phyloP scores from a whole-genome alignment of 2,329 filamentous ascomycete genomes.

The Phyllosticta paracitricarpa region DNA sequence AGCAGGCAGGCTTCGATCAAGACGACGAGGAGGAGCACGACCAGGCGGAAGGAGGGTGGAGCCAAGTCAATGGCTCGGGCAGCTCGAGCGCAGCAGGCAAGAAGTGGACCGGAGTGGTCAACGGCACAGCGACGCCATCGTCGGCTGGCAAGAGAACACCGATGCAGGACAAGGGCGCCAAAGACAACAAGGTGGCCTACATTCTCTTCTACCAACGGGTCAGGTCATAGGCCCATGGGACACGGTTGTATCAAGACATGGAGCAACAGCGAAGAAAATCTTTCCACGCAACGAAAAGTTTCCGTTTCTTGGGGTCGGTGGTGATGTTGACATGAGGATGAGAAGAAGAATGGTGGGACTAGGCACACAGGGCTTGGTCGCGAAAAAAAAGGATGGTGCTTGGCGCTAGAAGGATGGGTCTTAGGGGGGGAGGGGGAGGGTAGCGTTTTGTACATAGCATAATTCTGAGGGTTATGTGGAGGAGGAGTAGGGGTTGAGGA shows the following conservation, averaged over 20 bases:
- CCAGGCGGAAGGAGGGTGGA: constrained; percentile 66
- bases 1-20: constrained; percentile 45
- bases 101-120: constrained; percentile 54
- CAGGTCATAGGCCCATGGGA: constrained; percentile 14
- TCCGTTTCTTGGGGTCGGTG: background rate
- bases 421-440: background rate
- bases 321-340: background rate
- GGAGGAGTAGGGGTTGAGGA: background rate
- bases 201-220: constrained; percentile 88
- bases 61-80: constrained; percentile 63
- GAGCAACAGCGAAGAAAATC: background rate
- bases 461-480: background rate
- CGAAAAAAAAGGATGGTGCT: background rate
- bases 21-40: constrained; percentile 52
- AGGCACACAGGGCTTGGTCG: background rate
- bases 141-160: constrained; percentile 42
- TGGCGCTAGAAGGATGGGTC: constrained; percentile 2
- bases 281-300: constrained; percentile 4
- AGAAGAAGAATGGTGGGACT: background rate
- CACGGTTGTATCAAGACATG: background rate
- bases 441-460: constrained; percentile 4
- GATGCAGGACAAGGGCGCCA: constrained; percentile 48
- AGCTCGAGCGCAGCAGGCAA: constrained; percentile 46
- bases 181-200: constrained; percentile 96
- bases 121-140: constrained; percentile 49